Base-by-base conservation (phyloP, 2,329 filamentous ascomycete species). In the Teratosphaeriaceae sp. region DNA sequence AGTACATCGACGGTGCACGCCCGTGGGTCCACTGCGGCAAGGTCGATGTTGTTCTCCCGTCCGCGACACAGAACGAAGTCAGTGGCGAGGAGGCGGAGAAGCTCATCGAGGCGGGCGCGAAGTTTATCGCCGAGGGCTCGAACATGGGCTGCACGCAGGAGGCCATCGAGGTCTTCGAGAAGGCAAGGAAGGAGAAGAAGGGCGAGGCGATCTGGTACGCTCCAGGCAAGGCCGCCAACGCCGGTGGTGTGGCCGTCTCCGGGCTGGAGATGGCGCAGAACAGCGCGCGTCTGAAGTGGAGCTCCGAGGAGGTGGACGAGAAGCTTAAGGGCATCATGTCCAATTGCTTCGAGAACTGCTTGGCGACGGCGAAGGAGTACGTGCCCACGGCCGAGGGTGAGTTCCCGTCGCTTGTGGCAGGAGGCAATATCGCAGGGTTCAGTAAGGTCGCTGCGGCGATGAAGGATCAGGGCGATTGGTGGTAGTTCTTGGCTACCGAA, bases 251-350 rank as follows among this genome's bases (percentile, higher is more conserved):
- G 45, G 92, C 92, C 44, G 92, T 98, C 30, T 95, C 88, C 2
- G 92, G 92, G 58, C 80, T 98, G 34, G 92, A 98, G 78, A 98
- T 98, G 92, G 89, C 90, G 6, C 92, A 98, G 80, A 97, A 98
- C 80, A 90, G 84, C 53, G 71, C 83, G 68, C 84, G 90, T 48
- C 75, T 96, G 53, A 78, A 72, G 61, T 98, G 92, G 92, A 85
- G 86, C 21, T 62, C 75, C 36, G 85, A 95, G 74, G 85, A 95
- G 74, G 92, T 97, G 53, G 90, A 97, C 70, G 72, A 76, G 56
- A 88, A 88, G 72, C 82, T 98, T 62, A 88, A 94, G 78, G 74
- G 69, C 58, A 97, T 97, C 72, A 98, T 98, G 92, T 84, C 90
- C 76, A 77, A 80, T 53, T 90, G 86, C 66, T 98, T 97, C 74